Percentiles rank a stretch among this genome's conserved stretches.
These are phyloP conservation scores for Aspergillus unguis DNA, from an alignment of 2,329 filamentous ascomycete species.

Conservation along the genomic window DNA sequence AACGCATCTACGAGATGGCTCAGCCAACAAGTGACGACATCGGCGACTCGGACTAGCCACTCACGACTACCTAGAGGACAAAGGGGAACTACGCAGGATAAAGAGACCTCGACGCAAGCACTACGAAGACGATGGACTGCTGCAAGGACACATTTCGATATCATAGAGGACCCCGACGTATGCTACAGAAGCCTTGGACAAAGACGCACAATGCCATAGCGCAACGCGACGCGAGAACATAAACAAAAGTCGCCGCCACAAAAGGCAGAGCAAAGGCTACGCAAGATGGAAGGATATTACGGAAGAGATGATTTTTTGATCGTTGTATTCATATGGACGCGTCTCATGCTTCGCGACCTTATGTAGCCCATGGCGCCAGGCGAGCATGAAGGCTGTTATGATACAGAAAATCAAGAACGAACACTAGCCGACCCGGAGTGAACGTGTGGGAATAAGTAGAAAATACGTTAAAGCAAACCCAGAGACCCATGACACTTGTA, in stretches of 20 bases:
- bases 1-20: too few species aligned
- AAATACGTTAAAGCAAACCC: slow-evolving; percentile 40
- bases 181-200: too few species aligned
- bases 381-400: slow-evolving; percentile 39
- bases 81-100: too few species aligned
- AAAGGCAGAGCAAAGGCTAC: background rate
- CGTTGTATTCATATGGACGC: slow-evolving; percentile 39
- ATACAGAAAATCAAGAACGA: slow-evolving; percentile 41
- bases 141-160: too few species aligned
- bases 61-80: too few species aligned
- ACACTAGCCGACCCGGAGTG: slow-evolving; percentile 40
- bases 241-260: background rate
- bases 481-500: slow-evolving; percentile 42
- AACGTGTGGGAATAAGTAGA: slow-evolving; percentile 36
- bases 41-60: too few species aligned
- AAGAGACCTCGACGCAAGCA: too few species aligned
- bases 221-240: background rate
- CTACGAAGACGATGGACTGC: too few species aligned
- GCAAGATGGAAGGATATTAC: background rate
- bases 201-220: too few species aligned
- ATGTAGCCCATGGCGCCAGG: slow-evolving; percentile 34
- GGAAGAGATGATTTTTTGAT: slow-evolving; percentile 15
- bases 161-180: too few species aligned
- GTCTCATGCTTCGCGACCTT: slow-evolving; percentile 25
- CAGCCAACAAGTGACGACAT: too few species aligned